Percentiles rank a stretch among this genome's conserved stretches.
These are phyloP conservation scores for Suillus plorans DNA, from an alignment of 768 basidiomycete genomes.

Conservation along the genomic window DNA sequence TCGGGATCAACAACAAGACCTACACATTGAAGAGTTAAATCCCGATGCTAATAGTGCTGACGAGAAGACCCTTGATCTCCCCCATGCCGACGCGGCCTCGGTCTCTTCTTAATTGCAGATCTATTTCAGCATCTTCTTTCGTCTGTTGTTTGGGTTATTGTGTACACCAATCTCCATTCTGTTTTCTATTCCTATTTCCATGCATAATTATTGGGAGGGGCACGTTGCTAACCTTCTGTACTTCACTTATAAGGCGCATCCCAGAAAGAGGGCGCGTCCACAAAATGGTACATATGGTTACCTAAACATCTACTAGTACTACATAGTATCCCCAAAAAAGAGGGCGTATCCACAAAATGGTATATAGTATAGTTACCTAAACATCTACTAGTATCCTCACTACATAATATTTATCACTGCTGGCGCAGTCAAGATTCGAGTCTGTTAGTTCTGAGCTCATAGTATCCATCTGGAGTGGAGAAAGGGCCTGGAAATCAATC, in stretches of 20 bases:
- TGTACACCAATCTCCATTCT: not conserved
- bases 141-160: not conserved
- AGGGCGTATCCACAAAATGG: not conserved
- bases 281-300: not conserved
- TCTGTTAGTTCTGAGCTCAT: not conserved
- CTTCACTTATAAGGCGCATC: not conserved
- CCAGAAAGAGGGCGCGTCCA: not conserved
- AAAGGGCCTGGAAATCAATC: not conserved
- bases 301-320: not conserved
- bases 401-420: not conserved
- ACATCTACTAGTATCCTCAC: not conserved
- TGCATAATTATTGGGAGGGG: not conserved
- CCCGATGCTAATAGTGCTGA: not conserved
- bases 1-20: conserved; percentile 2
- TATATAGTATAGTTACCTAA: not conserved
- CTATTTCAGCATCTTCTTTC: not conserved
- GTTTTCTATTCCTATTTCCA: not conserved
- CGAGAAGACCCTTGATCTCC: not conserved
- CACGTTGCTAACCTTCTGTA: not conserved
- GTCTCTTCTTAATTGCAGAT: not conserved
- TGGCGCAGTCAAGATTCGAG: not conserved
- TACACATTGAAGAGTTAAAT: conserved; percentile 13
- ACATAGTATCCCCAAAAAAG: not conserved
- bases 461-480: not conserved
- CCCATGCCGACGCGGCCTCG: not conserved